phyloP scores from a whole-genome alignment of 2,329 filamentous ascomycete genomes.

The Blastomyces gilchristii region DNA sequence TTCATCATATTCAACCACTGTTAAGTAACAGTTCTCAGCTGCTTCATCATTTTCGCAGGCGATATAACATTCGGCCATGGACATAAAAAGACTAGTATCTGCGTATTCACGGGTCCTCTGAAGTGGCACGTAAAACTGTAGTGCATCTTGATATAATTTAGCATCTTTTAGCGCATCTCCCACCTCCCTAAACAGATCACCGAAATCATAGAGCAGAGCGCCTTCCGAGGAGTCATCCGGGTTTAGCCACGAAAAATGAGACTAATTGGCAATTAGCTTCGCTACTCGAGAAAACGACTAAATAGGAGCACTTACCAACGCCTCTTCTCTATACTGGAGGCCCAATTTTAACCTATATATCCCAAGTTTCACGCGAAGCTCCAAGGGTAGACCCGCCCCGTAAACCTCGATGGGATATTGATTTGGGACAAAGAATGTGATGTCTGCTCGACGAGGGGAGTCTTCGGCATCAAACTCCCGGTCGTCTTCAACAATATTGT shows the following conservation, averaged over 20 bases:
- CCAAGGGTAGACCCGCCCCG: slow-evolving; percentile 63
- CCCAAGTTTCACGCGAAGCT: slow-evolving; percentile 74
- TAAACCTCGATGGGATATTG: slow-evolving; percentile 51
- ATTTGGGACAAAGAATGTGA: slow-evolving; percentile 50
- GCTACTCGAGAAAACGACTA: not conserved
- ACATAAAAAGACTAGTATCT: slow-evolving; percentile 42
- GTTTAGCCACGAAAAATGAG: slow-evolving; percentile 60
- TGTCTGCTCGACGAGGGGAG: slow-evolving; percentile 52
- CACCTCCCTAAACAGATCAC: slow-evolving; percentile 68
- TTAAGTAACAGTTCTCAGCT: slow-evolving; percentile 68
- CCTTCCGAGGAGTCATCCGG: slow-evolving; percentile 46
- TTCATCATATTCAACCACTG: slow-evolving; percentile 61
- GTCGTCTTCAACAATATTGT: slow-evolving; percentile 60
- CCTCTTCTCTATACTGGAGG: slow-evolving; percentile 54
- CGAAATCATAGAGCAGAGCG: slow-evolving; percentile 53
- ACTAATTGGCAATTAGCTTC: slow-evolving; percentile 30
- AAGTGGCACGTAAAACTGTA: slow-evolving; percentile 49
- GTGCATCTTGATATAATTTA: slow-evolving; percentile 44
- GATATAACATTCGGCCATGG: slow-evolving; percentile 54
- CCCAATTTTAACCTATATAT: slow-evolving; percentile 67
- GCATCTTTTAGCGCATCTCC: slow-evolving; percentile 48
- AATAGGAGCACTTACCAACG: slow-evolving; percentile 47
- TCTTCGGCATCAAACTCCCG: slow-evolving; percentile 78
- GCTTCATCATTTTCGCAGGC: slow-evolving; percentile 52
- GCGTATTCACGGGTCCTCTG: slow-evolving; percentile 38